phyloP scores from a whole-genome alignment of 257 asterid genomes.

The Nicotiana tabacum region DNA sequence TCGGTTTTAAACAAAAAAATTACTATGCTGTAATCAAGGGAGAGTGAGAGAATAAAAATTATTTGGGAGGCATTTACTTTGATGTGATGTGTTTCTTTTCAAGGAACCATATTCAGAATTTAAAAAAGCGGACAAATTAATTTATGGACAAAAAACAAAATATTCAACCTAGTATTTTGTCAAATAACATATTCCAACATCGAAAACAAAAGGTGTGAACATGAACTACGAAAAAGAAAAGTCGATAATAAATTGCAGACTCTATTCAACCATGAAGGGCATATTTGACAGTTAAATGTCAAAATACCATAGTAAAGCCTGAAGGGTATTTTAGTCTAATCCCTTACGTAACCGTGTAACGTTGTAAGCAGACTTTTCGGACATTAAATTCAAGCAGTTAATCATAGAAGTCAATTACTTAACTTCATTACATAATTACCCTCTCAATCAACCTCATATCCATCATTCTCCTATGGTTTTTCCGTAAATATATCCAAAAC shows the following conservation, averaged over 20 bases:
- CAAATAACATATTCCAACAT: not conserved
- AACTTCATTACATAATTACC: not conserved
- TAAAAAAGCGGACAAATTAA: not conserved
- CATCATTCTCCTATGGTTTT: not conserved
- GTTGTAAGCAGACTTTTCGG: slow-evolving; percentile 37
- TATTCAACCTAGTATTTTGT: not conserved
- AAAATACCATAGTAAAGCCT: not conserved
- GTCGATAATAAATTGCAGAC: not conserved
- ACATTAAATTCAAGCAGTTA: slow-evolving; percentile 11
- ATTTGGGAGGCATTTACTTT: not conserved
- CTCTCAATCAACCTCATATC: not conserved
- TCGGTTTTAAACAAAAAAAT: not conserved
- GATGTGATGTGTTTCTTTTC: not conserved
- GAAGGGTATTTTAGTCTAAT: not conserved
- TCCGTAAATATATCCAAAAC: not conserved
- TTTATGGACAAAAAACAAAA: slow-evolving; percentile 4
- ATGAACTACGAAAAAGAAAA: not conserved
- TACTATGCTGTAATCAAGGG: not conserved
- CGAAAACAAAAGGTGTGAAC: not conserved
- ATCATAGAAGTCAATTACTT: not conserved
- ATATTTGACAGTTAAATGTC: slow-evolving; percentile 32
- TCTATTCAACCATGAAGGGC: slow-evolving; percentile 7
- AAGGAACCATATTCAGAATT: not conserved
- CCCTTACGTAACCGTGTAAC: slow-evolving; percentile 25
- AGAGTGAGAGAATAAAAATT: not conserved